Evolutionary conservation across 495 filamentous ascomycete species (phyloP), one percentile per base, ranked within the genome.

Genomic region (Neurospora tetrasperma): DNA sequence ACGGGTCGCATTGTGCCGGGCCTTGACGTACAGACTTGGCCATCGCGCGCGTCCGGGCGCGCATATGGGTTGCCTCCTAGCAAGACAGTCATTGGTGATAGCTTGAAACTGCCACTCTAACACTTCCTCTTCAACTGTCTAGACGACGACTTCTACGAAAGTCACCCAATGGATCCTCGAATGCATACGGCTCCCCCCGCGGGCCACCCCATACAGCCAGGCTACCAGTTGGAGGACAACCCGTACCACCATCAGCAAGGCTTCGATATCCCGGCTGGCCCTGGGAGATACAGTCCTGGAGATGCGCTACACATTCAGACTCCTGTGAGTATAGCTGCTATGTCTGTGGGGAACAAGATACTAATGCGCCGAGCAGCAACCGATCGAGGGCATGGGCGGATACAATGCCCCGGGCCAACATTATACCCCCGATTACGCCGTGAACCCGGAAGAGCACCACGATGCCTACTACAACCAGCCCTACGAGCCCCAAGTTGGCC

Each of bases 391-490:
- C 76, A 83, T 90, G 18, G 87, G 87, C 75, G 90, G 91, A 20
- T 94, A 90, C 74, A 90, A 89, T 76, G 87, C 92, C 71, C 83
- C 84, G 70, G 92, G 90, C 76, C 88, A 90, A 38, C 74, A 81
- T 79, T 84, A 77, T 84, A 84, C 69, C 75, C 85, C 80, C 72
- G 91, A 93, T 38, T 96, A 95, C 79, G 83, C 89, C 7, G 80
- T 98, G 43, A 89, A 93, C 72, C 94, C 94, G 14, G 88, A 94
- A 79, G 90, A 89, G 46, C 93, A 96, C 75, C 93, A 94, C 76
- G 93, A 97, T 80, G 88, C 90, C 59, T 96, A 97, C 82, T 96
- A 92, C 78, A 91, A 89, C 71, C 90, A 89, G 77, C 91, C 92
- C 5, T 96, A 97, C 80, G 85, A 93, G 73, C 91, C 93, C 5